Percentiles rank a stretch among this genome's conserved stretches.
phyloP scores from a whole-genome alignment of 176 grass and related monocot species.

The Eleusine coracana region DNA sequence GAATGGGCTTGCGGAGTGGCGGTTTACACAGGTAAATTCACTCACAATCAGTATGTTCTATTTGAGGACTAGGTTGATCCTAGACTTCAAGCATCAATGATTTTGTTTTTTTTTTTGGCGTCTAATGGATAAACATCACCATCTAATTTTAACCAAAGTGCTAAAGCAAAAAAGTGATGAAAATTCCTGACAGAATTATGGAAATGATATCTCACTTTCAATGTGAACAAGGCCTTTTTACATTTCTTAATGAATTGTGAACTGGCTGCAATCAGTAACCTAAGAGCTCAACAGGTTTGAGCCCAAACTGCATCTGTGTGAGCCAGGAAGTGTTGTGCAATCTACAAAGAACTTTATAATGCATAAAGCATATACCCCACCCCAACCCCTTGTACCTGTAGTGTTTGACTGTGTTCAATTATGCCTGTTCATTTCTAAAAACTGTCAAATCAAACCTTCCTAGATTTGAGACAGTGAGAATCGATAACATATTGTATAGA shows the following conservation, averaged over 20 bases:
- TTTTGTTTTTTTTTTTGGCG: background rate
- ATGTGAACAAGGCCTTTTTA: background rate
- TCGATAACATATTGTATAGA: background rate
- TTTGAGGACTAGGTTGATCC: background rate
- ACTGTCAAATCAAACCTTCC: background rate
- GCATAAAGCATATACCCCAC: background rate
- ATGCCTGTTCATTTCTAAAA: background rate
- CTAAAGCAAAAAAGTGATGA: background rate
- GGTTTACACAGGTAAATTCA: constrained; percentile 81
- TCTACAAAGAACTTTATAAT: background rate
- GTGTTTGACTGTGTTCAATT: constrained; percentile 10
- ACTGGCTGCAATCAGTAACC: constrained; percentile 6
- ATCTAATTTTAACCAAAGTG: background rate
- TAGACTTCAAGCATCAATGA: background rate
- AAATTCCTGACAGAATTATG: background rate
- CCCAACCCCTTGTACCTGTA: background rate
- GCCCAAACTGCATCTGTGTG: background rate
- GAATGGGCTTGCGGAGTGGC: constrained; percentile 99
- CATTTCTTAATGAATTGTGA: background rate
- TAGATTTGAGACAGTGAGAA: background rate
- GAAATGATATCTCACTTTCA: background rate
- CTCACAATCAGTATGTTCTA: background rate
- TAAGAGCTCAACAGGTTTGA: background rate
- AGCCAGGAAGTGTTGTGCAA: background rate
- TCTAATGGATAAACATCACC: background rate